A percentile compares a stretch with the other conserved stretches of the same genome.
These are phyloP conservation scores for Borovskyia barvae DNA, from an alignment of 208 protist species.

Conservation along the genomic window DNA sequence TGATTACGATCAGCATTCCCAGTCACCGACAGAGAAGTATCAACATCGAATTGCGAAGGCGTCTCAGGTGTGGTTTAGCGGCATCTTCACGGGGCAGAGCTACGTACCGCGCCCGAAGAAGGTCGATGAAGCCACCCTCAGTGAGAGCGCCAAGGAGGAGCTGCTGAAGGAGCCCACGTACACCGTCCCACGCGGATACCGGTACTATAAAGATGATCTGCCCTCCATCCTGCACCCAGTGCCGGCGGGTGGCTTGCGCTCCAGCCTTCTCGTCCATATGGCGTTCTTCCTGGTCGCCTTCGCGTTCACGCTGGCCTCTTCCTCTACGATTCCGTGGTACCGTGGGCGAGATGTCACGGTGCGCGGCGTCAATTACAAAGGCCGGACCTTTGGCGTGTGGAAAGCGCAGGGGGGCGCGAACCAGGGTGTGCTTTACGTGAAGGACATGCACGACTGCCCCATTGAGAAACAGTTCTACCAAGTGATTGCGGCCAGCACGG, in stretches of 20 bases:
- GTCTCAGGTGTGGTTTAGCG: slow-evolving; percentile 47
- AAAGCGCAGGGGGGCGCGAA: slow-evolving; percentile 26
- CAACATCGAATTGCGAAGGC: slow-evolving; percentile 22
- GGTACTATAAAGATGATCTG: slow-evolving; percentile 36
- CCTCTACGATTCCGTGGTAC: slow-evolving; percentile 56
- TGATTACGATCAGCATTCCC: slow-evolving; percentile 1
- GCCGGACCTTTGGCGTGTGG: slow-evolving; percentile 42
- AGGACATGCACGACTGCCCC: slow-evolving; percentile 28
- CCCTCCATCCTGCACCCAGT: slow-evolving; percentile 36
- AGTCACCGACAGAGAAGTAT: slow-evolving; percentile 29
- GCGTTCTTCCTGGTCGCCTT: slow-evolving; percentile 35
- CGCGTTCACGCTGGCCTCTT: slow-evolving; percentile 35
- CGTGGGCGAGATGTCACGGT: slow-evolving; percentile 35
- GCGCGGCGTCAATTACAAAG: slow-evolving; percentile 38
- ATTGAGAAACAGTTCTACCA: slow-evolving; percentile 69
- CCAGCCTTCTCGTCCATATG: slow-evolving; percentile 39
- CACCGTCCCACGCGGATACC: slow-evolving; percentile 60
- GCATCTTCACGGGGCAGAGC: slow-evolving; percentile 39
- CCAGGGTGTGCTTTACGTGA: slow-evolving; percentile 11
- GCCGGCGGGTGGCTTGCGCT: slow-evolving; percentile 23
- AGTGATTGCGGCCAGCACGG: slow-evolving; percentile 40
- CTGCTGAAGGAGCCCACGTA: slow-evolving; percentile 41
- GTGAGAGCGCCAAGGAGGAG: slow-evolving; percentile 35
- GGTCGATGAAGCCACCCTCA: slow-evolving; percentile 33
- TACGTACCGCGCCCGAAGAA: slow-evolving; percentile 52